Percentiles rank a stretch among this genome's conserved stretches.
phyloP scores from a whole-genome alignment of 2,329 filamentous ascomycete genomes.

The Trichoderma atrobrunneum region DNA sequence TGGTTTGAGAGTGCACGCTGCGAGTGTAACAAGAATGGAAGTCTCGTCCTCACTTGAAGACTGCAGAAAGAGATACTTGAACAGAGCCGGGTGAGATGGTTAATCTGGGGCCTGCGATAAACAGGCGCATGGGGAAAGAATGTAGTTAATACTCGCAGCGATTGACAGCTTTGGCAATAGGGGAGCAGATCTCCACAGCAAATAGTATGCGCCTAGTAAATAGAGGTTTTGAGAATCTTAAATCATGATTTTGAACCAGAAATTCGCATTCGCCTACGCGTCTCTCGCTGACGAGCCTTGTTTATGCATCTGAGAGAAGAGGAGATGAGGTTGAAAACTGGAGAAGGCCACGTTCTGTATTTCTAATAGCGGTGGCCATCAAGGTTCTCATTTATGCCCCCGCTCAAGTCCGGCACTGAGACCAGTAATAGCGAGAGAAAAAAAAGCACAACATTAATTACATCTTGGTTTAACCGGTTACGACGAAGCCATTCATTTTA shows the following conservation, averaged over 20 bases:
- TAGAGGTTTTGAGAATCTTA: background rate
- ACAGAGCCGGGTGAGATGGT: background rate
- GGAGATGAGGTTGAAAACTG: background rate
- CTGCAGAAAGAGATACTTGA: background rate
- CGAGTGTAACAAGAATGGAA: background rate
- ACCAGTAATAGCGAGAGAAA: background rate
- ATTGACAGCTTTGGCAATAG: background rate
- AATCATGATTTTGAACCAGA: background rate
- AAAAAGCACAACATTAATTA: background rate
- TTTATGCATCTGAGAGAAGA: background rate
- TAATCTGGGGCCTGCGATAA: background rate
- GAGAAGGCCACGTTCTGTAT: background rate
- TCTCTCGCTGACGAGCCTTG: background rate
- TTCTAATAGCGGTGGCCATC: conserved; percentile 10
- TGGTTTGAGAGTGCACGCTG: background rate
- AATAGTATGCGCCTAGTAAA: background rate
- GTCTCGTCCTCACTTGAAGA: background rate
- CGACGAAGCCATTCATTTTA: background rate
- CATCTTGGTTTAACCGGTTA: background rate
- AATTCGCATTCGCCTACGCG: background rate
- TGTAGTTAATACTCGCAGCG: background rate
- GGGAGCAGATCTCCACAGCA: background rate
- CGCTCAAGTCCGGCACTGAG: background rate
- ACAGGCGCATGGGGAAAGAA: background rate
- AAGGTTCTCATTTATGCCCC: conserved; percentile 11